Evolutionary conservation across 495 filamentous ascomycete species (phyloP), one percentile per base, ranked within the genome.

Genomic region (Lineolata rhizophorae): DNA sequence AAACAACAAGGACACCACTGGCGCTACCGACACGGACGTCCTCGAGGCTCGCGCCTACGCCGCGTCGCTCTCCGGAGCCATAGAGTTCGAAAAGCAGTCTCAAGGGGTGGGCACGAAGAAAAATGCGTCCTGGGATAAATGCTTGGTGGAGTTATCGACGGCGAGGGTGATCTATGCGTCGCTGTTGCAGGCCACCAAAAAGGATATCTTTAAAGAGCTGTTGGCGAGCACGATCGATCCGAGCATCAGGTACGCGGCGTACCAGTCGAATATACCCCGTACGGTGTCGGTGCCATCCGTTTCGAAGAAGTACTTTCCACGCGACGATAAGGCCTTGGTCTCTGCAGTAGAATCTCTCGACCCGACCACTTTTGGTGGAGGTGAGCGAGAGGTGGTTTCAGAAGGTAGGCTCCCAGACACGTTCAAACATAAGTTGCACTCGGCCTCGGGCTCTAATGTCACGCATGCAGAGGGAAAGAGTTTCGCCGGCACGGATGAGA

Each of bases 191-290:
- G 57, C 56, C 12, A 55, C 55, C 5, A 64, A 64, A 44, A 67
- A 64, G 41, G 87, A 92, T 43, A 55, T 78, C 27, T 90, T 78
- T 53, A 73, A 73, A 32, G 87, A 99, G 27, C 61, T 93, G 12
- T 55, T 95, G 20, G 69, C 76, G 9, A 70, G 72, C 36, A 91
- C 75, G 16, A 70, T 92, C 29, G 90, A 99, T 44, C 84, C 85
- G 4, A 93, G 83, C 35, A 76, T 95, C 39, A 72, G 84, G 31
- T 95, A 85, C 52, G 82, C 81, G 2, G 84, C 90, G 3, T 95
- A 95, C 53, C 79, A 92, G 47, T 56, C 74, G 49, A 78, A 82
- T 46, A 39, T 90, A 5, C 74, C 85, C 0, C 67, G 87, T 13
- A 90, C 77, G 5, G 67, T 78, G 35, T 73, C 82, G 8, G 70